Evolutionary conservation across 345 rosid species (phyloP), one percentile per base, ranked within the genome.

Genomic region (Citrus trifoliata): DNA sequence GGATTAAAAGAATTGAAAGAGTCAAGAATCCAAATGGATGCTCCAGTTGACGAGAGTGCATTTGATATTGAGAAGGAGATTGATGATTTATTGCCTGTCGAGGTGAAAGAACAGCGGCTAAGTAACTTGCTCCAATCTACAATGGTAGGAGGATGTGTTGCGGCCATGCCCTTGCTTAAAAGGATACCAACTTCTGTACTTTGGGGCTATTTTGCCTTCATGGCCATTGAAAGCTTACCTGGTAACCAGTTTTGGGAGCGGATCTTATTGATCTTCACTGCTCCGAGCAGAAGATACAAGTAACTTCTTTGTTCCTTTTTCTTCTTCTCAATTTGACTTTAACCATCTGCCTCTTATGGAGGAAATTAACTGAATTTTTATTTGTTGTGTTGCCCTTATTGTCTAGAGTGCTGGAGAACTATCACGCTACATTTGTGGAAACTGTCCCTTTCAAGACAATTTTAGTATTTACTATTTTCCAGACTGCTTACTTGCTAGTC

Each of bases 231-330:
- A 79, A 93, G 96, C 88, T 87, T 95, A 73, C 97, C 98, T 0
- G 99, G 99, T 68, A 95, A 95, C 79, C 99, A 92, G 81, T 95
- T 93, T 80, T 93, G 98, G 98, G 99, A 92, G 84, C 87, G 99
- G 74, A 89, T 95, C 73, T 83, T 95, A 71, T 83, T 95, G 82
- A 92, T 93, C 76, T 89, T 93, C 82, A 92, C 93, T 25, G 91
- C 92, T 74, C 98, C 98, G 28, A 90, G 95, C 85, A 87, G 99
- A 79, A 83, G 97, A 95, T 93, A 91, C 95, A 95, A 93, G 88
- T 90, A 90, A 12, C 63, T n/a, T 70, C 60, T 76, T 32, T 40
- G 58, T 73, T 37, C 7, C 21, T 53, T 30, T 32, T 71, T 67
- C 71, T 72, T 16, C 72, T 59, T 16, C 65, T 33, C 30, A 18